These are phyloP conservation scores for Diaporthe sp. DNA, from an alignment of 2,329 filamentous ascomycete species.

Conservation along the genomic window DNA sequence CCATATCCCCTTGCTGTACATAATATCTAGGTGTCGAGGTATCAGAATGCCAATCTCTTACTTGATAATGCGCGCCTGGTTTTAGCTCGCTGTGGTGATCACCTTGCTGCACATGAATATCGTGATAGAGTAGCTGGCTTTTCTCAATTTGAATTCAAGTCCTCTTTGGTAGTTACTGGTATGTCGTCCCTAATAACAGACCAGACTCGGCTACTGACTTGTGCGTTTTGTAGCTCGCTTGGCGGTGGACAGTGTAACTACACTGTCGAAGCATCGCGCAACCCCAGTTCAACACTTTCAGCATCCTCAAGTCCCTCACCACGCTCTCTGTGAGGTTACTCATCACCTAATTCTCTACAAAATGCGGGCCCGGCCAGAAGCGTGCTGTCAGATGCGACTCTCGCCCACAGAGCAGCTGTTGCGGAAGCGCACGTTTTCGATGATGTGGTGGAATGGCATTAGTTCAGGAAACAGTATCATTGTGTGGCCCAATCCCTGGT, in stretches of 20 bases:
- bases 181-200: too few species aligned
- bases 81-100: too few species aligned
- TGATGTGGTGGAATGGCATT: neutral
- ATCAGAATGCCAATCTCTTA: too few species aligned
- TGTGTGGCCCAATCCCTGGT: too few species aligned
- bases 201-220: too few species aligned
- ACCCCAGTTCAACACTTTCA: constrained; percentile 1
- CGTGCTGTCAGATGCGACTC: neutral
- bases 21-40: neutral
- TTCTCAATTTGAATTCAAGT: too few species aligned
- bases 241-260: neutral
- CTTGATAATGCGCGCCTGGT: too few species aligned
- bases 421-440: neutral
- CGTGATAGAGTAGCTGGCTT: too few species aligned
- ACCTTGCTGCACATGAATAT: too few species aligned
- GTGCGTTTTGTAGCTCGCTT: too few species aligned
- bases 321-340: neutral
- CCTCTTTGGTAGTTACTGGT: too few species aligned
- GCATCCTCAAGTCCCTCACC: neutral
- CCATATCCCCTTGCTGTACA: neutral
- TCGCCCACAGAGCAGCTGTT: neutral
- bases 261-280: neutral
- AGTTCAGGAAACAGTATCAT: neutral
- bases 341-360: neutral
- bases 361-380: neutral